Evolutionary conservation across 495 filamentous ascomycete species (phyloP).

Genomic region (Penicillium salamii): DNA sequence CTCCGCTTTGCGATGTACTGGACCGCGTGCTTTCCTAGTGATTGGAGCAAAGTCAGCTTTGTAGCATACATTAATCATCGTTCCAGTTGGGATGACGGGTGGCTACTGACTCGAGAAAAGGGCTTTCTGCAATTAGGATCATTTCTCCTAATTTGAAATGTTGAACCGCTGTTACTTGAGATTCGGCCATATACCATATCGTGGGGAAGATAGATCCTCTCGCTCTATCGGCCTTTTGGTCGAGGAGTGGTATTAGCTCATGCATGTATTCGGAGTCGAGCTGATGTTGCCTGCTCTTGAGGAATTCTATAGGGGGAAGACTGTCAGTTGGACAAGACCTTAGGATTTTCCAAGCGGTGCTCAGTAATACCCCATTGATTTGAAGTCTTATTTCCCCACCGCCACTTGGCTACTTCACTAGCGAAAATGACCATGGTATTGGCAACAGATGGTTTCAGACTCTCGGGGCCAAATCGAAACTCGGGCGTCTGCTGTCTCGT

Average conservation of each 20-base stretch:
- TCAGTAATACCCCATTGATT: constrained; percentile 26
- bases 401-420: constrained; percentile 25
- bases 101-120: constrained; percentile 20
- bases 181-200: constrained; percentile 21
- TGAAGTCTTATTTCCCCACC: constrained; percentile 12
- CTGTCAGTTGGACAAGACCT: too few species aligned
- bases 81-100: not conserved
- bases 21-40: constrained; percentile 12
- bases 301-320: constrained; percentile 8
- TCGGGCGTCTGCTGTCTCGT: constrained; percentile 15
- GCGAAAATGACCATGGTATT: constrained; percentile 23
- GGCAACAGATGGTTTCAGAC: constrained; percentile 14
- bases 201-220: constrained; percentile 29
- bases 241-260: constrained; percentile 21
- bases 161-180: constrained; percentile 22
- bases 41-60: not conserved
- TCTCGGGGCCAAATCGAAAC: constrained; percentile 10
- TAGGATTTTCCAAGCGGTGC: too few species aligned
- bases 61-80: too few species aligned
- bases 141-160: constrained; percentile 22
- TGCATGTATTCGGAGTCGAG: constrained; percentile 9
- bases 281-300: constrained; percentile 13
- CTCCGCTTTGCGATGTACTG: constrained; percentile 21
- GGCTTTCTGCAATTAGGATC: constrained; percentile 25
- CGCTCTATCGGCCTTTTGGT: constrained; percentile 14